Percentiles rank a stretch among this genome's conserved stretches.
Conservation (phyloP, 257 asterid genomes). For the Orobanche coerulescens region DNA sequence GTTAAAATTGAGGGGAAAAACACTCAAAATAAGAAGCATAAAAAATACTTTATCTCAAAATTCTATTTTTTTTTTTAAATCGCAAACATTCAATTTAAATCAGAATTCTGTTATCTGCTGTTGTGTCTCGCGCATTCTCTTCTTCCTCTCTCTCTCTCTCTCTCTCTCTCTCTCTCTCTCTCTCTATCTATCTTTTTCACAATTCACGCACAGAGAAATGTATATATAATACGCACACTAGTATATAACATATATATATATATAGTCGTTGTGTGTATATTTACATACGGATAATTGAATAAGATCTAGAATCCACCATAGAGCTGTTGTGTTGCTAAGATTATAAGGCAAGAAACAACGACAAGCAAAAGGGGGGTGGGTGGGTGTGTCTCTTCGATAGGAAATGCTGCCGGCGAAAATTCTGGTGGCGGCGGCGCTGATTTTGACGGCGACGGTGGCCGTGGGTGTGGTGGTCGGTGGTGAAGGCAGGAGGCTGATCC, state of each 20-base stretch:
- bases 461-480: conserved; percentile 28
- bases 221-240: not conserved
- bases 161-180: too few relatives aligned
- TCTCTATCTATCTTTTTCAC: conserved; percentile 25
- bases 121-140: conserved; percentile 17
- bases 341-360: conserved; percentile 18
- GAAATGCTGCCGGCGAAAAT: conserved; percentile 34
- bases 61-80: too few relatives aligned
- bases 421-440: too few relatives aligned
- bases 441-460: conserved; percentile 20
- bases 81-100: too few relatives aligned
- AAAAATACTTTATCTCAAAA: too few relatives aligned
- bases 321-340: conserved; percentile 31
- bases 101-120: conserved; percentile 17
- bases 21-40: too few relatives aligned
- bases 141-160: conserved; percentile 8
- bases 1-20: too few relatives aligned
- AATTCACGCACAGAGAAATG: conserved; percentile 15
- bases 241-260: not conserved
- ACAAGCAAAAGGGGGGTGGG: conserved; percentile 19
- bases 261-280: not conserved
- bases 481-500: conserved; percentile 41
- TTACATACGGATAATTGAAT: not conserved
- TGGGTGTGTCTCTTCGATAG: conserved; percentile 8
- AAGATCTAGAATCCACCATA: not conserved